phyloP scores from a whole-genome alignment of 352 stramenopile species.

The Elongisporangium prolatum region DNA sequence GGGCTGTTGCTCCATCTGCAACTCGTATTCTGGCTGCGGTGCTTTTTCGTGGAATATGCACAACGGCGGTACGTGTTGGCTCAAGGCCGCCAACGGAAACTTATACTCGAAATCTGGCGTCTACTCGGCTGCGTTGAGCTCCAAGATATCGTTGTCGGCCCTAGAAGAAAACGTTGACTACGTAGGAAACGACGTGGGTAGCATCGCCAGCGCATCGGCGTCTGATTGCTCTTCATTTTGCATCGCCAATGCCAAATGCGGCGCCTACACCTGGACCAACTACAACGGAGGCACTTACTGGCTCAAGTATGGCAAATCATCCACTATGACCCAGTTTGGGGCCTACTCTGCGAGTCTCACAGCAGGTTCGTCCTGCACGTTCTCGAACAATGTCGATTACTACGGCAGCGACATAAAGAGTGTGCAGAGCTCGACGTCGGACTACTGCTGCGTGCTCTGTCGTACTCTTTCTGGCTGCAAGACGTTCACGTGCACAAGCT shows the following conservation, averaged over 20 bases:
- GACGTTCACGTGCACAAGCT: constrained; percentile 49
- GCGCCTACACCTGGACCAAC: constrained; percentile 45
- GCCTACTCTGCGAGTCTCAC: constrained; percentile 10
- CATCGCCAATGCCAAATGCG: constrained; percentile 23
- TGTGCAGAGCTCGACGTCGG: constrained; percentile 11
- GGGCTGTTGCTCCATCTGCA: neutral
- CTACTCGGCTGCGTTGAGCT: constrained; percentile 16
- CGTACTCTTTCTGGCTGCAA: constrained; percentile 17
- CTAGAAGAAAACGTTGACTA: constrained; percentile 32
- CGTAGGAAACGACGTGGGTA: constrained; percentile 18
- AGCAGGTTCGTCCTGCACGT: constrained; percentile 12
- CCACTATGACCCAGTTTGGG: constrained; percentile 5
- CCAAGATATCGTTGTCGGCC: constrained; percentile 14
- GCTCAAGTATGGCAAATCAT: constrained; percentile 40
- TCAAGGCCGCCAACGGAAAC: constrained; percentile 1
- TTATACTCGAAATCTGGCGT: neutral
- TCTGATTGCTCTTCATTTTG: constrained; percentile 26
- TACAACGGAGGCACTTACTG: constrained; percentile 49
- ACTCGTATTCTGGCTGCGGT: neutral
- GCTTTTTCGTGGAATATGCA: constrained; percentile 1
- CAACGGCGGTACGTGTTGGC: constrained; percentile 4
- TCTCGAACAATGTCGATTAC: constrained; percentile 29
- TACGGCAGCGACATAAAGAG: constrained; percentile 26
- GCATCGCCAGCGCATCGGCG: constrained; percentile 10
- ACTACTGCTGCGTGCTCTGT: constrained; percentile 26